Percentiles rank a stretch among this genome's conserved stretches.
phyloP scores from a whole-genome alignment of 139 green algal genomes.

The Nannochloris sp. region DNA sequence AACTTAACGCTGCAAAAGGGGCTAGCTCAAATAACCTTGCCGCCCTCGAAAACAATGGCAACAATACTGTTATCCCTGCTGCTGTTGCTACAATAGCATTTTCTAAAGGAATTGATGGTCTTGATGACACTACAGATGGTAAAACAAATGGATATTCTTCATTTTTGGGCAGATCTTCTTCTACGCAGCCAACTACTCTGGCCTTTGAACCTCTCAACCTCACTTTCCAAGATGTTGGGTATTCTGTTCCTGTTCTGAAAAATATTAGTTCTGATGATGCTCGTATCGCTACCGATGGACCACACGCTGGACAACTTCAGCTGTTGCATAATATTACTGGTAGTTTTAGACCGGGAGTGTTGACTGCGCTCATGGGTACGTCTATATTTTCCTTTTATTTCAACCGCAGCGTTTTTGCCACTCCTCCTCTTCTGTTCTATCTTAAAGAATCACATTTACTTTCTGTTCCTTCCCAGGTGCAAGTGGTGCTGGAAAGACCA shows the following conservation, averaged over 20 bases:
- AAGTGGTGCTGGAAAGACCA: constrained; percentile 49
- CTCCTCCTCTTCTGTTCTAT: background rate
- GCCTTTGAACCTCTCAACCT: background rate
- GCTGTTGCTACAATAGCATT: background rate
- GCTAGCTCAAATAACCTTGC: background rate
- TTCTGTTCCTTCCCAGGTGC: too few relatives aligned
- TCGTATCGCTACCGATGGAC: background rate
- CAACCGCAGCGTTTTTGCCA: background rate
- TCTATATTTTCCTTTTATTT: constrained; percentile 2
- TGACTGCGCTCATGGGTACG: constrained; percentile 47
- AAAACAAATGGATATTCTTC: too few relatives aligned
- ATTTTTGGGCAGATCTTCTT: background rate
- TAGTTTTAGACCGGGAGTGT: constrained; percentile 32
- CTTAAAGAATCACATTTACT: background rate
- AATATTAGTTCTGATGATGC: background rate
- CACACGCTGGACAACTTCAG: constrained; percentile 13
- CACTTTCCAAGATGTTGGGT: background rate
- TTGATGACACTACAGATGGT: background rate
- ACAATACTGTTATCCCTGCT: background rate
- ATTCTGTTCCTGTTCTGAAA: background rate
- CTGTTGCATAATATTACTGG: constrained; percentile 35
- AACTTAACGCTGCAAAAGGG: background rate
- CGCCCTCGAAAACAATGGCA: background rate
- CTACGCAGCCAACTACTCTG: background rate
- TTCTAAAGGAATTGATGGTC: too few relatives aligned